Conservation (phyloP, 208 protist genomes). For the Trichomonas tenax region DNA sequence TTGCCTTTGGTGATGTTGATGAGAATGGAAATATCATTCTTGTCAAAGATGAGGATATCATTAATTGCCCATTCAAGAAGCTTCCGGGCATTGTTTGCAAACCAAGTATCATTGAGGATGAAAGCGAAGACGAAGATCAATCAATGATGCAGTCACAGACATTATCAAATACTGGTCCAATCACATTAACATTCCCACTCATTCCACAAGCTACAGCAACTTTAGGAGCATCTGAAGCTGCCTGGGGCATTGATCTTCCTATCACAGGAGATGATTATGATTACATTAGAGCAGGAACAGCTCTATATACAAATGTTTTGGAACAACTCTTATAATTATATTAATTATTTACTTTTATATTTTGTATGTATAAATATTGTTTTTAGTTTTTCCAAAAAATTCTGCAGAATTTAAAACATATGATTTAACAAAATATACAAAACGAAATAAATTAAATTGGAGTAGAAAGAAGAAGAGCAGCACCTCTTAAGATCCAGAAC, state of each 20-base stretch:
- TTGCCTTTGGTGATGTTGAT: neutral
- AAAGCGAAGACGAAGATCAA: neutral
- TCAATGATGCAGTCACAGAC: neutral
- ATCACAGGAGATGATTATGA: neutral
- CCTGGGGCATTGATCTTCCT: neutral
- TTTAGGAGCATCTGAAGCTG: neutral
- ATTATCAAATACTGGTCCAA: neutral
- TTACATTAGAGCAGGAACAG: neutral
- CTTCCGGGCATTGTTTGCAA: neutral
- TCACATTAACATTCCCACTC: neutral
- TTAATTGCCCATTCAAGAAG: neutral
- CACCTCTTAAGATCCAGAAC: conserved; percentile 51
- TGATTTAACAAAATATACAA: neutral
- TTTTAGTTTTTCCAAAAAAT: too few relatives aligned
- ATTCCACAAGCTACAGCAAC: neutral
- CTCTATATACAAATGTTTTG: neutral
- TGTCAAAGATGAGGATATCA: neutral
- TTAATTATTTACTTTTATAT: neutral
- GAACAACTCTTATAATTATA: neutral
- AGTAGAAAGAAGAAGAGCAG: conserved; percentile 60
- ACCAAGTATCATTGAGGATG: neutral
- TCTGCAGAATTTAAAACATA: too few relatives aligned
- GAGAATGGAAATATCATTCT: neutral
- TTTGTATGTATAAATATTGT: neutral
- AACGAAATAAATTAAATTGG: conserved; percentile 31